These are phyloP conservation scores for Sclerotinia trifoliorum DNA, from an alignment of 2,329 filamentous ascomycete genomes.

Conservation along the genomic window DNA sequence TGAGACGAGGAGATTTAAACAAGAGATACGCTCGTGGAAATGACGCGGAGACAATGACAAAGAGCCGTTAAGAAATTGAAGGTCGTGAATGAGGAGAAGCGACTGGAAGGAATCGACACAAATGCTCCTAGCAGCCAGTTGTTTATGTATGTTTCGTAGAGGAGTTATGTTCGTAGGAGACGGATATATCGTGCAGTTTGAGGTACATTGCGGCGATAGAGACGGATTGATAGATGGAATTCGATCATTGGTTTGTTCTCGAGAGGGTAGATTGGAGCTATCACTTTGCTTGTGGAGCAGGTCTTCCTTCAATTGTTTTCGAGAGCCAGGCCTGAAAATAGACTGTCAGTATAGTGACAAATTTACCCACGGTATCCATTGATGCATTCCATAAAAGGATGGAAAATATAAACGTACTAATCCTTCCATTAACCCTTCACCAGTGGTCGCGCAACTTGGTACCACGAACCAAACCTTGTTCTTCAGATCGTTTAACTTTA, in stretches of 20 bases:
- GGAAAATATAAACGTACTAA: slow-evolving; percentile 50
- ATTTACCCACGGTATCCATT: not conserved
- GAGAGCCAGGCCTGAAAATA: slow-evolving; percentile 65
- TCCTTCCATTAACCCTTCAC: slow-evolving; percentile 78
- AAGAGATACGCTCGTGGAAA: slow-evolving; percentile 6
- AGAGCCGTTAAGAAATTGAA: not conserved
- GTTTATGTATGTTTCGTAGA: slow-evolving; percentile 9
- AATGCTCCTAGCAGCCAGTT: not conserved
- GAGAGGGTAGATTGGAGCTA: not conserved
- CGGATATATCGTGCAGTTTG: slow-evolving; percentile 2
- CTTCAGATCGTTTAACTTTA: slow-evolving; percentile 74
- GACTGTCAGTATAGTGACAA: slow-evolving; percentile 10
- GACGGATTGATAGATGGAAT: not conserved
- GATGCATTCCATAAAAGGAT: not conserved
- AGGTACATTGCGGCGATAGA: not conserved
- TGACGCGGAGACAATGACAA: not conserved
- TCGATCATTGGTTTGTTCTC: not conserved
- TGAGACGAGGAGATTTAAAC: not conserved
- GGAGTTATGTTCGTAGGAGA: slow-evolving; percentile 9
- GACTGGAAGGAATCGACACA: not conserved
- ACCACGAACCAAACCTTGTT: slow-evolving; percentile 85
- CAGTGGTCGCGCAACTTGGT: slow-evolving; percentile 77
- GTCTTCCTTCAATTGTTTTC: slow-evolving; percentile 72
- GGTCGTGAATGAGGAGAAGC: not conserved
- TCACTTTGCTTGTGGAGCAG: slow-evolving; percentile 33